These are phyloP conservation scores for Butyriboletus loyo DNA, from an alignment of 768 basidiomycete species.

Conservation along the genomic window DNA sequence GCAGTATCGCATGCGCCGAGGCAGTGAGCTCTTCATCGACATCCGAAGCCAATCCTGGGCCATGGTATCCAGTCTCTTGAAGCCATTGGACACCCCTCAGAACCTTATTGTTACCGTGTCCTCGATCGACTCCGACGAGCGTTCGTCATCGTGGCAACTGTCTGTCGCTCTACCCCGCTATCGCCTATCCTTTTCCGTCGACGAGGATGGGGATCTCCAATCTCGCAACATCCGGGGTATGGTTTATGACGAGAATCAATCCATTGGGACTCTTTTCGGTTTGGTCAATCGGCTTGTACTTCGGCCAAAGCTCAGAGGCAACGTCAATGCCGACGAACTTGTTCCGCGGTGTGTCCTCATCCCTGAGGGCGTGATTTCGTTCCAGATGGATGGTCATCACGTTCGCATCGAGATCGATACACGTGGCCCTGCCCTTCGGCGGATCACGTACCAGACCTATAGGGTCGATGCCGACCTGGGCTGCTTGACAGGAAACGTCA, in stretches of 20 bases:
- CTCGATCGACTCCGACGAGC: neutral
- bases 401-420: constrained; percentile 16
- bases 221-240: constrained; percentile 41
- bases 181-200: constrained; percentile 39
- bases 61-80: constrained; percentile 26
- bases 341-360: constrained; percentile 33
- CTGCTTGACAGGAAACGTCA: constrained; percentile 25
- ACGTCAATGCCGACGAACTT: neutral
- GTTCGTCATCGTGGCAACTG: constrained; percentile 10
- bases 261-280: constrained; percentile 44
- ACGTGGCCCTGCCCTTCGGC: neutral
- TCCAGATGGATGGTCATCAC: constrained; percentile 8
- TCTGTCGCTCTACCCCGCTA: constrained; percentile 39
- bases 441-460: constrained; percentile 28
- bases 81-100: constrained; percentile 21
- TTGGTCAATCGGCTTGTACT: constrained; percentile 40
- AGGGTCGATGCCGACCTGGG: constrained; percentile 30
- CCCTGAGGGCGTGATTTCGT: constrained; percentile 34
- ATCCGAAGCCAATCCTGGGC: constrained; percentile 25
- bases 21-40: constrained; percentile 20
- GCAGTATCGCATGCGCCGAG: constrained; percentile 7
- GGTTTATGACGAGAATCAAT: constrained; percentile 42
- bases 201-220: constrained; percentile 32
- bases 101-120: constrained; percentile 22
- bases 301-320: constrained; percentile 20